Evolutionary conservation across 257 asterid genomes (phyloP), one percentile per base, ranked within the genome.

Genomic region (Ehretia macrophylla): DNA sequence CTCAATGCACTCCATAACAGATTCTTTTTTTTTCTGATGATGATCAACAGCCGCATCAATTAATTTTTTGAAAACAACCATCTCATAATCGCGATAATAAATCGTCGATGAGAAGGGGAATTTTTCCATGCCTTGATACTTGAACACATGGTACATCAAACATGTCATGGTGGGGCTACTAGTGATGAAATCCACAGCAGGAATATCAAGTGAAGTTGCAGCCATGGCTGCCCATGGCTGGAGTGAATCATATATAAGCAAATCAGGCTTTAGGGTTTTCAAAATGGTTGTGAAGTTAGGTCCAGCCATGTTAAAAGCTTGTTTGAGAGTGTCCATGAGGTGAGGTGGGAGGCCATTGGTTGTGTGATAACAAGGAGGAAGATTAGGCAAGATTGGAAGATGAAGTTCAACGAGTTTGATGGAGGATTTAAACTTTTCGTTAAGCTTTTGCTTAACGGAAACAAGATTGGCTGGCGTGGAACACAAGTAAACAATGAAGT

Each of bases 171-270:
- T 48, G 9, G 53, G 4, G 21, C 53, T 48, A 14, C 20, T 14
- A 1, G 53, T 48, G 53, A 48, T 48, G 53, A 48, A 48, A 48
- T 48, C 53, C 20, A 48, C 53, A 5, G 21, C 53, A 5, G 53
- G 53, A 10, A 48, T 48, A 17, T 48, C 11, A 10, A 14, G 53
- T 8, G 18, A 16, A 1, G 1, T 48, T 16, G 53, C 53, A 16
- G 53, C 53, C 6, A 8, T 17, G 20, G 53, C 53, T 14, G 53
- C 53, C 53, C 53, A 48, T 17, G 53, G 53, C 53, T 48, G 53
- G 21, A 48, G 18, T 1, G 53, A 48, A 17, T 48, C 53, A 48
- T 48, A 48, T 5, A 48, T 16, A 17, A 48, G 53, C 21, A 17
- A 48, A 16, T 48, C 53, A 8, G 53, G 53, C 20, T 48, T 16